These are phyloP conservation scores for Hypomyces rosellus DNA, from an alignment of 2,329 filamentous ascomycete species.

Conservation along the genomic window DNA sequence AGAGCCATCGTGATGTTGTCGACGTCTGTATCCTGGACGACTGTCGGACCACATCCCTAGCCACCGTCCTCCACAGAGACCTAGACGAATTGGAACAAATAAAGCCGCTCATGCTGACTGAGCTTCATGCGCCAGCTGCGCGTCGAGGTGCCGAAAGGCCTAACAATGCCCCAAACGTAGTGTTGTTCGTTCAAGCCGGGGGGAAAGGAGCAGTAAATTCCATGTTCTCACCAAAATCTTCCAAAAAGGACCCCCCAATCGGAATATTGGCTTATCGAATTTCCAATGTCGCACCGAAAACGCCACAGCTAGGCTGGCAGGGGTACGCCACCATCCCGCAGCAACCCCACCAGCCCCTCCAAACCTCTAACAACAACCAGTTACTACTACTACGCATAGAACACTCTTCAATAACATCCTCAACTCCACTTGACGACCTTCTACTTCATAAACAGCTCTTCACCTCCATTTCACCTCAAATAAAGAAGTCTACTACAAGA, in stretches of 20 bases:
- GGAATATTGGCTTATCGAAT: too few species aligned
- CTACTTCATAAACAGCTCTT: too few species aligned
- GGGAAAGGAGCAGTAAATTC: not conserved
- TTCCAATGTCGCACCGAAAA: not conserved
- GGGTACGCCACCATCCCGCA: constrained; percentile 2
- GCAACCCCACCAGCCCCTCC: constrained; percentile 6
- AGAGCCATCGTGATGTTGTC: constrained; percentile 15
- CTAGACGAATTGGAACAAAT: constrained; percentile 24
- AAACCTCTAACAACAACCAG: constrained; percentile 2
- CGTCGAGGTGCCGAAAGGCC: constrained; percentile 2
- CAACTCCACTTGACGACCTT: too few species aligned
- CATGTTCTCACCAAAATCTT: constrained; percentile 1
- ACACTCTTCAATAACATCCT: too few species aligned
- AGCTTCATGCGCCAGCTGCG: constrained; percentile 9
- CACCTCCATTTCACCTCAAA: too few species aligned
- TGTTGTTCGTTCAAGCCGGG: not conserved
- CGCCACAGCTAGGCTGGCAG: constrained; percentile 11
- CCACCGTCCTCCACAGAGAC: constrained; percentile 23
- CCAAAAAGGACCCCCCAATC: not conserved
- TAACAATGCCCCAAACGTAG: not conserved
- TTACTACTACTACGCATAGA: not conserved
- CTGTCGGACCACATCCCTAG: constrained; percentile 17
- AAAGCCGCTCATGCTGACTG: constrained; percentile 23
- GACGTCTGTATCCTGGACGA: constrained; percentile 2
- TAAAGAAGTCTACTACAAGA: not conserved